Evolutionary conservation across 164 flowering plant genomes (phyloP).

Genomic region (Vitis rupestris): DNA sequence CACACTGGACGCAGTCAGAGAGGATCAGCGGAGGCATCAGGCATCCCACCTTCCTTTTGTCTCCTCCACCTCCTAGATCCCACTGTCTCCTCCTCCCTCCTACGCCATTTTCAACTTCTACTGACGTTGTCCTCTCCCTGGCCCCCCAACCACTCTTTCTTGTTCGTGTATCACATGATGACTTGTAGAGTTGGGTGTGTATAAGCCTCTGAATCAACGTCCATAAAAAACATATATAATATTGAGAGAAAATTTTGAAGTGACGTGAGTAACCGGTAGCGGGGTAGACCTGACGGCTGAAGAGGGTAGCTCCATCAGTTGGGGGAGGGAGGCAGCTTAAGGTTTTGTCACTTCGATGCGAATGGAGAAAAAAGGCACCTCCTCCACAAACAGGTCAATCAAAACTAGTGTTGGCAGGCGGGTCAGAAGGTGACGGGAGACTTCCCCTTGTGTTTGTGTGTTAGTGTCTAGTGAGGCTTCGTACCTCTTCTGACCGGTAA

Average conservation of each 20-base stretch:
- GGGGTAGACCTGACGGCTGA: background rate
- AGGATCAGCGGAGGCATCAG: background rate
- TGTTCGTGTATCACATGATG: background rate
- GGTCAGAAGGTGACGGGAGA: background rate
- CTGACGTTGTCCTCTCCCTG: background rate
- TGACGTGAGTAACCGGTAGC: background rate
- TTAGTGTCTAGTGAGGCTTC: background rate
- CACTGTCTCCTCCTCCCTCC: constrained; percentile 4
- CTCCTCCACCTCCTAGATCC: background rate
- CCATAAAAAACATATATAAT: background rate
- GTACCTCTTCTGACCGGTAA: constrained; percentile 17
- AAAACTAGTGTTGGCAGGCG: constrained; percentile 12
- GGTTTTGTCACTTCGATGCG: constrained; percentile 23
- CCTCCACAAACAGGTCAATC: constrained; percentile 6
- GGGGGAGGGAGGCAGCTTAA: constrained; percentile 14
- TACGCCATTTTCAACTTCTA: background rate
- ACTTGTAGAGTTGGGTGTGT: background rate
- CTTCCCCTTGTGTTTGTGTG: background rate
- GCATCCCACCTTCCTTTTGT: background rate
- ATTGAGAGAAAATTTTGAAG: background rate
- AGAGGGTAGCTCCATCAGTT: too few species aligned
- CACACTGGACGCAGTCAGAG: constrained; percentile 1
- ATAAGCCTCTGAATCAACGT: background rate
- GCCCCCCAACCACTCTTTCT: background rate
- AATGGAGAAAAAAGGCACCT: background rate